Percentiles rank a stretch among this genome's conserved stretches.
phyloP scores from a whole-genome alignment of 257 asterid species.

The Apocynum venetum region DNA sequence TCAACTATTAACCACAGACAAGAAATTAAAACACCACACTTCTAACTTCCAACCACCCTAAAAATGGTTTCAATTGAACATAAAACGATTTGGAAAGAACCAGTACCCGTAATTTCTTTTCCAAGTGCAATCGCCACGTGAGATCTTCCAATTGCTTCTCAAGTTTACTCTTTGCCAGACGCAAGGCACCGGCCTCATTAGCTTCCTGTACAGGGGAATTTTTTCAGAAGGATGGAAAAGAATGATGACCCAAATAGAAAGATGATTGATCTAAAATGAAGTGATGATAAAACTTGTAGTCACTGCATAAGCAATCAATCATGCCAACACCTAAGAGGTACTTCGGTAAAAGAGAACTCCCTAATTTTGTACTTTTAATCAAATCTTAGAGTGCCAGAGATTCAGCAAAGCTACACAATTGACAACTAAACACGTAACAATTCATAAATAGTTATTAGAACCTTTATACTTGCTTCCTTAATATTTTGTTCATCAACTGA shows the following conservation, averaged over 20 bases:
- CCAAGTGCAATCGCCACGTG: slow-evolving; percentile 93
- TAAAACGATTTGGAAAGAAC: not conserved
- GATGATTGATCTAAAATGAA: not conserved
- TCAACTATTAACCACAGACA: not conserved
- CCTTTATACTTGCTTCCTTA: not conserved
- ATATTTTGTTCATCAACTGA: not conserved
- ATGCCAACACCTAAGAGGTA: not conserved
- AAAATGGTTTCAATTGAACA: not conserved
- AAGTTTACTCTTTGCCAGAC: slow-evolving; percentile 87
- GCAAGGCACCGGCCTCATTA: slow-evolving; percentile 95
- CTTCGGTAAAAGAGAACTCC: not conserved
- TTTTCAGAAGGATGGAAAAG: not conserved
- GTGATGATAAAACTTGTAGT: not conserved
- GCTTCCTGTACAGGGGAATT: slow-evolving; percentile 62
- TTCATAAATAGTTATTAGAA: not conserved
- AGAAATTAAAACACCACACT: not conserved
- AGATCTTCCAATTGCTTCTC: slow-evolving; percentile 98
- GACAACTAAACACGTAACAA: not conserved
- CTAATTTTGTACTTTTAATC: not conserved
- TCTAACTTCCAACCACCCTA: not conserved
- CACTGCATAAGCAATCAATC: not conserved
- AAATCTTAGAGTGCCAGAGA: not conserved
- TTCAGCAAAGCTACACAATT: not conserved
- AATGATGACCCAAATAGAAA: not conserved
- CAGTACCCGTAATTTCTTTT: slow-evolving; percentile 84